A percentile compares a stretch with the other conserved stretches of the same genome.
phyloP scores from a whole-genome alignment of 306 rosid genomes.

The Vigna hirtella region DNA sequence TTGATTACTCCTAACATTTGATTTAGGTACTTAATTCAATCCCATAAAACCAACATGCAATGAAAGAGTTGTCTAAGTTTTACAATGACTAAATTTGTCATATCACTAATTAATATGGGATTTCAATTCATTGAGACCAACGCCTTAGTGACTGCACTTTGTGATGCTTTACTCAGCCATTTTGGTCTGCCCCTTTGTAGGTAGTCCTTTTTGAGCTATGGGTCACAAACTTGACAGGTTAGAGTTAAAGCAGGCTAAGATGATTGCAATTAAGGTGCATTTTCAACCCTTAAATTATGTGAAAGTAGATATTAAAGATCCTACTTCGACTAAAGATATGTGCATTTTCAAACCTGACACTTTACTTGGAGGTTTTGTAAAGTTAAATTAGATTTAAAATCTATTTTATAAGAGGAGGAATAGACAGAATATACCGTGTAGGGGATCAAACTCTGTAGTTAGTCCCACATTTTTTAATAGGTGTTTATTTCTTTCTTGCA shows the following conservation, averaged over 20 bases:
- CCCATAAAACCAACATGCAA: neutral
- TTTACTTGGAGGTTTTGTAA: no score
- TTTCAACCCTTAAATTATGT: neutral
- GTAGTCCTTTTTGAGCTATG: neutral
- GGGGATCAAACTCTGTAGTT: constrained; percentile 4
- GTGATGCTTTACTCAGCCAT: neutral
- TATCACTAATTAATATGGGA: neutral
- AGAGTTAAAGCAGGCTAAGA: neutral
- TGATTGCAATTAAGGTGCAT: neutral
- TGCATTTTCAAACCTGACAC: no score
- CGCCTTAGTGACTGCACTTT: neutral
- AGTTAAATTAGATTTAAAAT: no score
- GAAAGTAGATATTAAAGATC: neutral
- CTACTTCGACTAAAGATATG: no score
- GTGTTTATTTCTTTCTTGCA: constrained; percentile 28
- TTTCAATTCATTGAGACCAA: neutral
- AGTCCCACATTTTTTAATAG: neutral
- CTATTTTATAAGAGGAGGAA: neutral
- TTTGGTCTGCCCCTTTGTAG: neutral
- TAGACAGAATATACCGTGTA: neutral
- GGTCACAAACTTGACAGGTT: neutral
- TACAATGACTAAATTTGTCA: neutral
- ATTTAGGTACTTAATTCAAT: neutral
- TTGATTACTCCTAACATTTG: neutral
- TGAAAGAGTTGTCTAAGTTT: neutral